A percentile compares a stretch with the other conserved stretches of the same genome.
Evolutionary conservation across 495 filamentous ascomycete species (phyloP).

Genomic region (Astrothelium macrocarpum): DNA sequence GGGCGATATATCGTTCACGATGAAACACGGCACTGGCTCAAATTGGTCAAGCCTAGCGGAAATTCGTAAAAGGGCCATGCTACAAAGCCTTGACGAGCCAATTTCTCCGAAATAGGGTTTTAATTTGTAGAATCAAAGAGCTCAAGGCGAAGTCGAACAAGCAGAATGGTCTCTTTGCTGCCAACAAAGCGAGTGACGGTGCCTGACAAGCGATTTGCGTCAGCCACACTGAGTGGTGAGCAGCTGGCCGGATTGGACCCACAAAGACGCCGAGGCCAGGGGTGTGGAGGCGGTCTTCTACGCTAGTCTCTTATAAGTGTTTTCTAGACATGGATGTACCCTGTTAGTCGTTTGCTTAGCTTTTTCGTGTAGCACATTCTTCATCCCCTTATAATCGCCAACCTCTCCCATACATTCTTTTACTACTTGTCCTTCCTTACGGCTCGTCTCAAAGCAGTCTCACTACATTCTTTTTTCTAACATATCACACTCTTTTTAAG

Average conservation of each 20-base stretch:
- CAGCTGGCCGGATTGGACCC: neutral
- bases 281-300: neutral
- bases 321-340: neutral
- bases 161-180: neutral
- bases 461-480: slow-evolving; percentile 4
- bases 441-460: neutral
- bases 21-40: slow-evolving; percentile 2
- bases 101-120: neutral
- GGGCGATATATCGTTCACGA: neutral
- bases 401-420: neutral
- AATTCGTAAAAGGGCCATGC: neutral
- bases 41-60: neutral
- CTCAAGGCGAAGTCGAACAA: neutral
- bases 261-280: neutral
- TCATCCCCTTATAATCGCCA: neutral
- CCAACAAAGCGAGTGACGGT: neutral
- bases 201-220: neutral
- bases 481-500: neutral
- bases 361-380: neutral
- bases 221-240: neutral
- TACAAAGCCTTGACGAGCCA: neutral
- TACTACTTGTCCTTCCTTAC: neutral
- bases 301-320: neutral
- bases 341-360: neutral
- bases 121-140: neutral